These are phyloP conservation scores for Pholiota conissans DNA, from an alignment of 768 basidiomycete species.

Conservation along the genomic window DNA sequence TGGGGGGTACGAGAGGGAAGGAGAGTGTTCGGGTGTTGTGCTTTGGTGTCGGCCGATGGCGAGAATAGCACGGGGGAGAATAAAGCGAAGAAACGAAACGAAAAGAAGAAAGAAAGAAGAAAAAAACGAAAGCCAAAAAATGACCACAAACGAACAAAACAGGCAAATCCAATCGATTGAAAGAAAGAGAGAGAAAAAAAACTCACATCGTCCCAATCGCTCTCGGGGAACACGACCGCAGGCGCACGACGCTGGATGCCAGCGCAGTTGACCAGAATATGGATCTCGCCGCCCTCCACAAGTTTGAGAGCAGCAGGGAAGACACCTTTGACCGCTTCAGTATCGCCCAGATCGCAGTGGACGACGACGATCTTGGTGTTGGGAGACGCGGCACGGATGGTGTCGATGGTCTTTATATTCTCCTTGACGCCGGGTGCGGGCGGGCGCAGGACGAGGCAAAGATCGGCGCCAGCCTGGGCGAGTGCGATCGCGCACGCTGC, in stretches of 20 bases:
- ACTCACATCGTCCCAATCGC: slow-evolving; percentile 68
- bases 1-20: too few species aligned
- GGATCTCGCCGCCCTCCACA: slow-evolving; percentile 33
- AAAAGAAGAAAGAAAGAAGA: slow-evolving; percentile 5
- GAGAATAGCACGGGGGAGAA: slow-evolving; percentile 6
- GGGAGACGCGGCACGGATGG: slow-evolving; percentile 17
- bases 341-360: slow-evolving; percentile 41
- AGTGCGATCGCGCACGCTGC: slow-evolving; percentile 49
- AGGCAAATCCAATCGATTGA: slow-evolving; percentile 3
- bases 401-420: slow-evolving; percentile 30
- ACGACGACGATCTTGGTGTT: slow-evolving; percentile 32
- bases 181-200: slow-evolving; percentile 1
- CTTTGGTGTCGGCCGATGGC: not conserved
- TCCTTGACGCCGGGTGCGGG: slow-evolving; percentile 14
- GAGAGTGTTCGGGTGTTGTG: too few species aligned
- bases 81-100: slow-evolving; percentile 3
- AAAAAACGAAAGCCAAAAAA: not conserved
- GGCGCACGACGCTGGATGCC: slow-evolving; percentile 60
- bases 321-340: slow-evolving; percentile 38
- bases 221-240: slow-evolving; percentile 62
- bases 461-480: slow-evolving; percentile 47
- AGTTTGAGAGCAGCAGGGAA: slow-evolving; percentile 40
- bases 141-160: slow-evolving; percentile 4
- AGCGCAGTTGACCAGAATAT: slow-evolving; percentile 74
- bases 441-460: slow-evolving; percentile 45